Evolutionary conservation across 1,284 basidiomycete species (phyloP).

Genomic region (Pseudozyma flocculosa): DNA sequence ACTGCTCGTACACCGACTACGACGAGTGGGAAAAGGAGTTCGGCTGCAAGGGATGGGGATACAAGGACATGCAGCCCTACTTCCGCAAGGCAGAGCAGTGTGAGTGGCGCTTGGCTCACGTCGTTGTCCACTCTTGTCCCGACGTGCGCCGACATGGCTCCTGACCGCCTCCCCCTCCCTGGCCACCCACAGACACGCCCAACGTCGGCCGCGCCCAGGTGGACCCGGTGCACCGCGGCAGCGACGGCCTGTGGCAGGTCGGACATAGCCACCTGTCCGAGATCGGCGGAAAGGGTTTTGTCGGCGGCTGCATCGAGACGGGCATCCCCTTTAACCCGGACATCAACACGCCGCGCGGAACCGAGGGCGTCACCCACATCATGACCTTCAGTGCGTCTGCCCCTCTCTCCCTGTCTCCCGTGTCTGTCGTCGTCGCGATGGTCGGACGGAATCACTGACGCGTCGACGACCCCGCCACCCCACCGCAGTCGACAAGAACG

Average conservation of each 20-base stretch:
- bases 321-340: slow-evolving; percentile 40
- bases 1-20: slow-evolving; percentile 34
- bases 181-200: slow-evolving; percentile 9
- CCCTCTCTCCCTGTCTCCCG: too few species aligned
- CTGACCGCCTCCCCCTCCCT: neutral
- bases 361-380: slow-evolving; percentile 36
- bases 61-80: slow-evolving; percentile 32
- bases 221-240: slow-evolving; percentile 33
- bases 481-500: slow-evolving; percentile 32
- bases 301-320: slow-evolving; percentile 30
- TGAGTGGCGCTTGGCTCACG: too few species aligned
- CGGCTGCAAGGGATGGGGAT: slow-evolving; percentile 44
- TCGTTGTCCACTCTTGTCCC: too few species aligned
- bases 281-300: slow-evolving; percentile 34
- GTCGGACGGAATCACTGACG: too few species aligned
- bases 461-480: too few species aligned
- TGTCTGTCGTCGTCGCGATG: too few species aligned
- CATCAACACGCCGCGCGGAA: slow-evolving; percentile 36
- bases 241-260: slow-evolving; percentile 38
- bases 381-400: slow-evolving; percentile 29
- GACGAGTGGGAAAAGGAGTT: slow-evolving; percentile 37
- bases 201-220: slow-evolving; percentile 31
- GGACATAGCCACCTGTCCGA: slow-evolving; percentile 40
- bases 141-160: too few species aligned
- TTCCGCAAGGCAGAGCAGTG: slow-evolving; percentile 29